phyloP scores from a whole-genome alignment of 192 early-diverging fungal species.

The Anaeromyces robustus region DNA sequence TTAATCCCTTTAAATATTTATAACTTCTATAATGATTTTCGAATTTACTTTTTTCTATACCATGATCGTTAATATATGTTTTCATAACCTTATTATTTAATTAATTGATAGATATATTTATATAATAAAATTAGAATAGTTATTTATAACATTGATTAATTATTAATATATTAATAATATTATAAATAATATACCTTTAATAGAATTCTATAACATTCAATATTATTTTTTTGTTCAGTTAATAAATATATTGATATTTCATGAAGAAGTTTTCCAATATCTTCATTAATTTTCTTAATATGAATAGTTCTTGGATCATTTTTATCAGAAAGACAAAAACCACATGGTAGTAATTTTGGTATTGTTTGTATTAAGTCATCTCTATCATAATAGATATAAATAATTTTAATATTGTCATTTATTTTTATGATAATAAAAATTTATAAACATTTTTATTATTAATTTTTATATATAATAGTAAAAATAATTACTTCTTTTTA shows the following conservation, averaged over 20 bases:
- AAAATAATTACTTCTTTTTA: constrained; percentile 2
- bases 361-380: background rate
- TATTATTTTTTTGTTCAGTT: constrained; percentile 49
- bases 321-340: constrained; percentile 36
- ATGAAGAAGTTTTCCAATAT: constrained; percentile 31
- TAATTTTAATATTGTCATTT: background rate
- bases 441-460: no score
- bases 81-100: no score
- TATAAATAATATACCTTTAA: no score
- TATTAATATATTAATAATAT: no score
- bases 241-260: constrained; percentile 30
- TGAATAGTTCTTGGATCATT: constrained; percentile 26
- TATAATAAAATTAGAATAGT: no score
- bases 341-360: constrained; percentile 8
- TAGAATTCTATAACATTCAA: constrained; percentile 53
- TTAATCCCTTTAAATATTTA: background rate
- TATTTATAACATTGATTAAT: no score
- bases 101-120: no score
- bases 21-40: background rate
- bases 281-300: constrained; percentile 28
- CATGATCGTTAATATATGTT: constrained; percentile 11
- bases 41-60: background rate
- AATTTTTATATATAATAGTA: background rate
- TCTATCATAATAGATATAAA: background rate
- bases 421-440: no score